These are phyloP conservation scores for Panaeolus papilionaceus DNA, from an alignment of 768 basidiomycete genomes.

Conservation along the genomic window DNA sequence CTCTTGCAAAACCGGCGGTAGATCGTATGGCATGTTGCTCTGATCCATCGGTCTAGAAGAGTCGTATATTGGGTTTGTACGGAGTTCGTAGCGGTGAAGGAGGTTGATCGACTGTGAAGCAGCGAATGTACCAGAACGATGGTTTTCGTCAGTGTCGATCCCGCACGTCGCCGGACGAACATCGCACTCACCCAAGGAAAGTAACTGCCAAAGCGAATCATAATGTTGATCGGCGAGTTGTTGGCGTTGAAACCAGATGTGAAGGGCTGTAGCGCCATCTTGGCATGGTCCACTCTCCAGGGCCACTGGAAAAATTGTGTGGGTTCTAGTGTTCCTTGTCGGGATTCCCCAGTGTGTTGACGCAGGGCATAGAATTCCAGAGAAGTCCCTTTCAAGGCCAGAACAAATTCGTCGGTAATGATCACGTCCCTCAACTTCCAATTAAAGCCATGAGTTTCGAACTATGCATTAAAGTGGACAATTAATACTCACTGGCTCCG, in stretches of 20 bases:
- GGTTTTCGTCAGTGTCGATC: background rate
- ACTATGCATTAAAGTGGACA: background rate
- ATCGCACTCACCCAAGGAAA: slow-evolving; percentile 56
- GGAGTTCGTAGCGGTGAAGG: slow-evolving; percentile 65
- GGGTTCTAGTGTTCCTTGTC: slow-evolving; percentile 43
- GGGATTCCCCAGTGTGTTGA: slow-evolving; percentile 19
- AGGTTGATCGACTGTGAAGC: slow-evolving; percentile 60
- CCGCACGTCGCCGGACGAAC: background rate
- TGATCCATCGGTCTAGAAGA: slow-evolving; percentile 29
- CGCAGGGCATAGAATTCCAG: slow-evolving; percentile 50
- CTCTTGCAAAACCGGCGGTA: slow-evolving; percentile 41
- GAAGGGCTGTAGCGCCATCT: slow-evolving; percentile 36
- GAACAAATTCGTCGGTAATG: slow-evolving; percentile 47
- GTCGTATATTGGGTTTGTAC: slow-evolving; percentile 47
- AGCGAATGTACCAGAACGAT: slow-evolving; percentile 2
- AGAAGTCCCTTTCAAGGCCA: slow-evolving; percentile 49
- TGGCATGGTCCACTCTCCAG: slow-evolving; percentile 62
- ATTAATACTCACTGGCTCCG: slow-evolving; percentile 33
- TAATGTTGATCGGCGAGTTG: slow-evolving; percentile 50
- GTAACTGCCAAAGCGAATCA: slow-evolving; percentile 64
- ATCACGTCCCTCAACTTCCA: slow-evolving; percentile 41
- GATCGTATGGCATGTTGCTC: slow-evolving; percentile 53
- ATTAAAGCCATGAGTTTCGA: slow-evolving; percentile 18
- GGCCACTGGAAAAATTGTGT: slow-evolving; percentile 54
- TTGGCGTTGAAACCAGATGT: slow-evolving; percentile 20